Conservation (phyloP, 2,329 filamentous ascomycete genomes). For the Aspergillus awamori region DNA sequence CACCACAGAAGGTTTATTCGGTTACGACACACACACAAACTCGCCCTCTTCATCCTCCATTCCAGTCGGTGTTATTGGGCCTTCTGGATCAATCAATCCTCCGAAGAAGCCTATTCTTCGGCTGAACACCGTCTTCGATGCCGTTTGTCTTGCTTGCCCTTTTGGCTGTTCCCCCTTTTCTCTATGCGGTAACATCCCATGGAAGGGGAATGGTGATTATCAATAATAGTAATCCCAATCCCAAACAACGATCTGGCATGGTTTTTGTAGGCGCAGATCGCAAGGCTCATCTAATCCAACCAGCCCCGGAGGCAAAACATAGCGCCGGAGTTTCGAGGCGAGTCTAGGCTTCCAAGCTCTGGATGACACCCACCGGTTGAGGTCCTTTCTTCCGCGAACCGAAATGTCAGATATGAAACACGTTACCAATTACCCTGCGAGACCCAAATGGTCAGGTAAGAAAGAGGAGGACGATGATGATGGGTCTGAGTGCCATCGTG, state of each 20-base stretch:
- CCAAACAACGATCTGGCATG: constrained; percentile 6
- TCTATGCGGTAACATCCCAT: neutral
- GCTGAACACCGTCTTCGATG: neutral
- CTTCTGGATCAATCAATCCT: constrained; percentile 6
- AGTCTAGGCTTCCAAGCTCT: constrained; percentile 3
- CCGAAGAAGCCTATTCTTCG: neutral
- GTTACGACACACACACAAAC: constrained; percentile 12
- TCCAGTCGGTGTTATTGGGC: constrained; percentile 2
- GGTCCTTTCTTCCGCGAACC: constrained; percentile 2
- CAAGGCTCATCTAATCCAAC: constrained; percentile 15
- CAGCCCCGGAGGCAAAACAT: constrained; percentile 12
- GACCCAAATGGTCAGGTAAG: neutral
- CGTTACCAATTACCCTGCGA: neutral
- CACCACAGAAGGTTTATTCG: constrained; percentile 15
- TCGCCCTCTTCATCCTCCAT: neutral
- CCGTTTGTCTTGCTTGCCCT: neutral
- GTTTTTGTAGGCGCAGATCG: constrained; percentile 6
- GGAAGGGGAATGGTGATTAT: neutral
- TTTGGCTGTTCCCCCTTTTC: neutral
- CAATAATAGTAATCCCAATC: constrained; percentile 5
- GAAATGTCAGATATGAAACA: constrained; percentile 3
- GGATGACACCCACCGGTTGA: constrained; percentile 3
- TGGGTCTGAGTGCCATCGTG: neutral
- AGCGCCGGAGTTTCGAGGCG: constrained; percentile 1
- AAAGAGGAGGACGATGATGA: neutral